These are phyloP conservation scores for Hypoxylon sp. DNA, from an alignment of 2,329 filamentous ascomycete species.

Conservation along the genomic window DNA sequence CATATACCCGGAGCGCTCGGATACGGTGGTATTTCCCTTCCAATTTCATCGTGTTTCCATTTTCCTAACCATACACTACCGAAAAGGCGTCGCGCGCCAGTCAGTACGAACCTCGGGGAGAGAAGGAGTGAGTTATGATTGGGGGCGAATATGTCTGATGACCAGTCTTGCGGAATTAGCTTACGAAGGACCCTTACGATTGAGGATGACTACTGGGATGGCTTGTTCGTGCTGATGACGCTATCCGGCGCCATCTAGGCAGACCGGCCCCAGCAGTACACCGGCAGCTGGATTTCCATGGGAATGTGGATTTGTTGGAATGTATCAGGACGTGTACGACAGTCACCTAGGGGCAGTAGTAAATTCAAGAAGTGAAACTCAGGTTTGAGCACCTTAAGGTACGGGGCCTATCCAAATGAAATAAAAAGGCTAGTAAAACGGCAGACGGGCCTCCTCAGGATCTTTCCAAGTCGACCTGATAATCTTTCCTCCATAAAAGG, in stretches of 20 bases:
- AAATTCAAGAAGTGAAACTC: conserved; percentile 23
- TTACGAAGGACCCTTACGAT: conserved; percentile 15
- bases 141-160: conserved; percentile 1
- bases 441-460: not conserved
- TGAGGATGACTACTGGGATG: conserved; percentile 28
- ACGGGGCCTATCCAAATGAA: too few relatives aligned
- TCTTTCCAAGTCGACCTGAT: not conserved
- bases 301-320: conserved; percentile 17
- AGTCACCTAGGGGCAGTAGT: conserved; percentile 15
- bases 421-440: not conserved
- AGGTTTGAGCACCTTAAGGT: too few relatives aligned
- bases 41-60: conserved; percentile 19
- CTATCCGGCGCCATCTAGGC: not conserved
- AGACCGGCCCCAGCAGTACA: conserved; percentile 10
- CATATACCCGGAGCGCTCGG: conserved; percentile 43
- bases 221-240: conserved; percentile 12
- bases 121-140: not conserved
- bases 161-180: conserved; percentile 12
- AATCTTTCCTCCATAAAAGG: not conserved
- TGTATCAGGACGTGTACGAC: conserved; percentile 38
- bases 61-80: not conserved
- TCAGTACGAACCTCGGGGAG: conserved; percentile 7
- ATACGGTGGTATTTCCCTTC: conserved; percentile 30
- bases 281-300: conserved; percentile 5
- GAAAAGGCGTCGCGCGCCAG: not conserved